Base-by-base conservation (phyloP, 306 rosid species). In the Quercus suber region DNA sequence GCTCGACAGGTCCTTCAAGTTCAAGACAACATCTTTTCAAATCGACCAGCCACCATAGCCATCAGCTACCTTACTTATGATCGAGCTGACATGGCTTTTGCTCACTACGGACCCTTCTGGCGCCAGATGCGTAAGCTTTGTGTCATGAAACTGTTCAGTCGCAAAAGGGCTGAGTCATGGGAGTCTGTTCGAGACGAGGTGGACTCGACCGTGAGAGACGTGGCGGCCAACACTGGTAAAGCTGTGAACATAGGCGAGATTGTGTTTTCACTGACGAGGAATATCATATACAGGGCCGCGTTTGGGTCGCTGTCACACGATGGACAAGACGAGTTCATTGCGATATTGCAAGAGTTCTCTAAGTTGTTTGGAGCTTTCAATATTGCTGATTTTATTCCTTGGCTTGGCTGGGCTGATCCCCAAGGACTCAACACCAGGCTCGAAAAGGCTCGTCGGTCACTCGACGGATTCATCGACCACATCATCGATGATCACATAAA, bases 81-180 rank as follows among this genome's bases (percentile, higher is more conserved):
- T 80, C 93, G 93, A 0, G 97, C 97, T 0, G 98, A 94, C 91
- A 94, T 94, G 98, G 98, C 96, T 0, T 94, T 94, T 5, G 96
- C 98, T 19, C 89, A 92, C 89, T 92, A 94, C 43, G 98, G 97
- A 0, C 97, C 98, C 17, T 94, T 92, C 68, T 94, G 98, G 98
- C 84, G 97, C 2, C 98, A 94, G 84, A 94, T 94, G 97, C 73
- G 97, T 0, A 94, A 92, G 84, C 86, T 94, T 1, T 94, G 98
- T 43, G 98, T 94, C 55, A 87, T 92, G 91, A 89, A 89, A 74
- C 92, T 94, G 17, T 94, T 94, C 73, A 88, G 96, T 84, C 96
- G 97, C 21, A 90, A 86, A n/a, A 88, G 92, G 0, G 91, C 89
- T 0, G 96, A 94, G 92, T 94, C 97, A 0, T 94, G 98, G 98